Evolutionary conservation across 768 basidiomycete species (phyloP), one percentile per base, ranked within the genome.

Genomic region (Daedaleopsis nitida): DNA sequence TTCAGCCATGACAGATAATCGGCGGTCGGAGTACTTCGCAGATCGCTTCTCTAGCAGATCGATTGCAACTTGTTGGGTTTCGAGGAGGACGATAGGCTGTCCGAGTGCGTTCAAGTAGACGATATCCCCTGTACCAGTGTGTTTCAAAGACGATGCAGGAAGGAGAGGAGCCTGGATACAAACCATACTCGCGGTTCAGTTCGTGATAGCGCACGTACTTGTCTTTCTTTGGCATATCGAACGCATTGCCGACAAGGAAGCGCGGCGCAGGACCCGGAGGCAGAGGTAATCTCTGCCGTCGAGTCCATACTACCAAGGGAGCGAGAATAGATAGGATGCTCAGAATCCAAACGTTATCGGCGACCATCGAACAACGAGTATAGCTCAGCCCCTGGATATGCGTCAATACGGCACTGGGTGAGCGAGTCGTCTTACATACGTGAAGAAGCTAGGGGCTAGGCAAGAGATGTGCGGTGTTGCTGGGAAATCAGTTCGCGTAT

Each of bases 21-120:
- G 11, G 35, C 68, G 53, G 53, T 65, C 65, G 1, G 69, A 68
- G 38, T 68, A 70, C 23, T 58, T 59, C 16, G 57, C 27, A 3
- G 63, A 64, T 9, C 65, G 61, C 44, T 67, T 70, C 55, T 67
- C 66, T 7, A 70, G 43, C 5, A 70, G 55, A 19, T 70, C 69
- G 6, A 39, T 21, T 11, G 59, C 64, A 0, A 57, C 55, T 23
- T 57, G 23, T 11, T 52, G 52, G n/a, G 61, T 53, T 21, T 60
- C 65, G 4, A 68, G 11, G 1, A 70, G 49, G 32, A 68, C n/a
- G 1, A 61, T 48, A 17, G 59, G 45, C 17, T 55, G 56, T 0
- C 62, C 61, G 13, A 67, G 56, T 5, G 65, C 45, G 35, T 64
- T 55, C 16, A 66, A 50, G 24, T 65, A 64, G 1, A 55, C 42